Percentiles rank a stretch among this genome's conserved stretches.
Conservation (phyloP, 306 rosid species). For the Cercis canadensis region DNA sequence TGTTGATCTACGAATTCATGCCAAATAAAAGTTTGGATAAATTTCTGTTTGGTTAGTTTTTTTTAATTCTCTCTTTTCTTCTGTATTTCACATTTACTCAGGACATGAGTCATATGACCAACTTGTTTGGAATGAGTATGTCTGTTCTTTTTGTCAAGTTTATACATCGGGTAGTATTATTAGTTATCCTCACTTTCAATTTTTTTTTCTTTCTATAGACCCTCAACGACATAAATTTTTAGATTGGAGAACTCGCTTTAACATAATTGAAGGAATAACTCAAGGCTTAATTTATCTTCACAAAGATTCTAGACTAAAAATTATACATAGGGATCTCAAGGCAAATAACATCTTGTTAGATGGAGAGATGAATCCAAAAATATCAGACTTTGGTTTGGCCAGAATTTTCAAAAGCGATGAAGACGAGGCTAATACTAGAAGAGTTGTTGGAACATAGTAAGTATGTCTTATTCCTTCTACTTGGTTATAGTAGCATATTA, state of each 20-base stretch:
- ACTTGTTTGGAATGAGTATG: no score
- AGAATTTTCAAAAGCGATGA: neutral
- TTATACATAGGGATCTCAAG: conserved; percentile 17
- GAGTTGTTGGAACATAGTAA: neutral
- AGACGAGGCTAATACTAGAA: neutral
- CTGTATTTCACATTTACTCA: no score
- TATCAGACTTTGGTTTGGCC: neutral
- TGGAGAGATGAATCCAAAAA: conserved; percentile 14
- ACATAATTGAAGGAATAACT: neutral
- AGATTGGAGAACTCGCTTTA: conserved; percentile 5
- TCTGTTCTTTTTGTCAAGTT: neutral
- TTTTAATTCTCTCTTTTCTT: neutral
- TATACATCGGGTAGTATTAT: no score
- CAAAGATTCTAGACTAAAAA: neutral
- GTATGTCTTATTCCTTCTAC: neutral
- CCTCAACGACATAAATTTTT: neutral
- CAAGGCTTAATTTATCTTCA: neutral
- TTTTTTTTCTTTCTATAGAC: neutral
- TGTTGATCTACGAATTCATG: neutral
- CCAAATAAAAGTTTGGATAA: conserved; percentile 2
- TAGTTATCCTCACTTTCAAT: no score
- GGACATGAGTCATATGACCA: no score
- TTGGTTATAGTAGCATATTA: neutral
- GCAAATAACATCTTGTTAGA: neutral
- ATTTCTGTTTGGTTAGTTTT: conserved; percentile 40